These are phyloP conservation scores for Mortierella hygrophila DNA, from an alignment of 192 early-diverging fungal genomes.

Conservation along the genomic window DNA sequence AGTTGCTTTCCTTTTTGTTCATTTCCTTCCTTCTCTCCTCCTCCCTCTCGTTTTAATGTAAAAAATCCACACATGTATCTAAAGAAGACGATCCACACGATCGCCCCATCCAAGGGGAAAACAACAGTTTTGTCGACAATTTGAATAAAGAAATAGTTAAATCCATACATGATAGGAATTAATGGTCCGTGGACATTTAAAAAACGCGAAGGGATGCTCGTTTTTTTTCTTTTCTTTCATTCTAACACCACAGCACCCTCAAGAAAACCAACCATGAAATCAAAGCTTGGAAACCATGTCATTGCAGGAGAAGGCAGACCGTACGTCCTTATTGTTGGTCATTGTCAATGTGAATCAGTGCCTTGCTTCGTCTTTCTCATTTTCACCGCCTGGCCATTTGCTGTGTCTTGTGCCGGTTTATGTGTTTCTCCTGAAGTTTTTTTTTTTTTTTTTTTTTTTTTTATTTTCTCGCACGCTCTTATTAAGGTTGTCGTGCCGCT, in stretches of 20 bases:
- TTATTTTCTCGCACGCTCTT: slow-evolving; percentile 3
- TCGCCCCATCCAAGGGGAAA: slow-evolving; percentile 2
- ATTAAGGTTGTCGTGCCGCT: slow-evolving; percentile 16
- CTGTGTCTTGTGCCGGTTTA: neutral
- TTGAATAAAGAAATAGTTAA: neutral
- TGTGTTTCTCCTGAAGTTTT: neutral
- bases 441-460: too few relatives aligned
- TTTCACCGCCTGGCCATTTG: neutral
- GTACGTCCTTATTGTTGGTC: slow-evolving; percentile 20
- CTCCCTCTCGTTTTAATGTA: slow-evolving; percentile 14
- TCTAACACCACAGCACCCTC: neutral
- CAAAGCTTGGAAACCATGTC: slow-evolving; percentile 34
- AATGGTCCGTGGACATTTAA: neutral
- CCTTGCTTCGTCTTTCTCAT: neutral
- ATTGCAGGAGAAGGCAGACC: slow-evolving; percentile 53
- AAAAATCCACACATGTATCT: slow-evolving; percentile 32
- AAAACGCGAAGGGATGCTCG: too few relatives aligned
- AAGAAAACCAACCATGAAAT: slow-evolving; percentile 8
- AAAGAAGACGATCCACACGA: neutral
- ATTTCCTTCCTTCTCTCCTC: neutral
- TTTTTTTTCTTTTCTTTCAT: slow-evolving; percentile 2
- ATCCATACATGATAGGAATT: neutral
- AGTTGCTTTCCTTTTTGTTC: slow-evolving; percentile 27
- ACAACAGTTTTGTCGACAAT: slow-evolving; percentile 1
- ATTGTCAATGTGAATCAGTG: neutral